phyloP scores from a whole-genome alignment of 2,329 filamentous ascomycete species.

The Podosphaera aphanis region DNA sequence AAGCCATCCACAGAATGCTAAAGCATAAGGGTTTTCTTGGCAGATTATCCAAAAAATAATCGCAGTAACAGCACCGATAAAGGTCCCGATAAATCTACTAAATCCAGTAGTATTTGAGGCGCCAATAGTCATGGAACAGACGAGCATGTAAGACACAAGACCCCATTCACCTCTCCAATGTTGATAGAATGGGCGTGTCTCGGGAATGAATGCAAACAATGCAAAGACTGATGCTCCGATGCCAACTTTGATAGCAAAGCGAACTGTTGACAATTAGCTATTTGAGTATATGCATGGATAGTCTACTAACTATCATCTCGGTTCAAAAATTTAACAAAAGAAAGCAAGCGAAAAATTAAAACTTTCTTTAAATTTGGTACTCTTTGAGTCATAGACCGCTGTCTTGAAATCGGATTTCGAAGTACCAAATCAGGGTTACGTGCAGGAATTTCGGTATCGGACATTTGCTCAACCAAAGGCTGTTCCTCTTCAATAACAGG shows the following conservation, averaged over 20 bases:
- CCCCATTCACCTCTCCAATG: constrained; percentile 96
- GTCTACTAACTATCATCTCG: constrained; percentile 34
- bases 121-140: constrained; percentile 92
- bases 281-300: neutral
- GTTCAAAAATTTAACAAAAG: constrained; percentile 29
- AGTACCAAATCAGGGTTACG: constrained; percentile 9
- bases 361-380: constrained; percentile 2
- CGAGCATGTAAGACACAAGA: constrained; percentile 87
- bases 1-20: constrained; percentile 64
- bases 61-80: constrained; percentile 55
- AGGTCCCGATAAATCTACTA: constrained; percentile 67
- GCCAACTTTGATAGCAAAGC: constrained; percentile 81
- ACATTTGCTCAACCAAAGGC: constrained; percentile 10
- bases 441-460: constrained; percentile 8
- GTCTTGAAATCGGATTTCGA: constrained; percentile 5
- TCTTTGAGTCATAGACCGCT: constrained; percentile 2
- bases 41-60: constrained; percentile 57
- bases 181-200: constrained; percentile 56
- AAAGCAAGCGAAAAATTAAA: constrained; percentile 24
- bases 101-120: constrained; percentile 83
- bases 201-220: constrained; percentile 61
- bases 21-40: constrained; percentile 44
- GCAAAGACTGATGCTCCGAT: constrained; percentile 75
- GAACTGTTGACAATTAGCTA: constrained; percentile 18
- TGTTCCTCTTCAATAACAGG: constrained; percentile 11